These are phyloP conservation scores for Viola odorata DNA, from an alignment of 345 rosid genomes.

Conservation along the genomic window DNA sequence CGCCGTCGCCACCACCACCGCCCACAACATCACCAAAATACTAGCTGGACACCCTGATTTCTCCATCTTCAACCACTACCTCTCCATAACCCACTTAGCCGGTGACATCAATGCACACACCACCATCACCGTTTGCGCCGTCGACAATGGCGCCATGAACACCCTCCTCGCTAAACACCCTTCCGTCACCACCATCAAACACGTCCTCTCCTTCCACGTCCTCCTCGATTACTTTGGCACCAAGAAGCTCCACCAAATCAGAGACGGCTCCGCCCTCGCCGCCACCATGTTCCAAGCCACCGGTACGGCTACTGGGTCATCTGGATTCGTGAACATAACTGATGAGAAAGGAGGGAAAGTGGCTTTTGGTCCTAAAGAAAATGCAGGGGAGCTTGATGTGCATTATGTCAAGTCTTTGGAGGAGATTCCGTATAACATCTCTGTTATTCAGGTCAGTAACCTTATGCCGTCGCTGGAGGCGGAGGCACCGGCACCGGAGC, in stretches of 20 bases:
- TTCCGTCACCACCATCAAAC: constrained; percentile 60
- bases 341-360: constrained; percentile 83
- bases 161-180: constrained; percentile 52
- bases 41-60: constrained; percentile 60
- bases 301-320: constrained; percentile 69
- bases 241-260: constrained; percentile 89
- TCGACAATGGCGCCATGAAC: constrained; percentile 78
- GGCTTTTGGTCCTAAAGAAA: constrained; percentile 59
- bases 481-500: constrained; percentile 79
- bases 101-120: constrained; percentile 72
- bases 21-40: constrained; percentile 73
- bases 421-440: constrained; percentile 83
- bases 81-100: constrained; percentile 76
- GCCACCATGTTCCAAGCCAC: constrained; percentile 93
- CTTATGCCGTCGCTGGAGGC: constrained; percentile 63
- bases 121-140: constrained; percentile 83
- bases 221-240: constrained; percentile 91
- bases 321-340: constrained; percentile 91
- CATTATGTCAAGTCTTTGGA: constrained; percentile 63
- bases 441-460: constrained; percentile 83
- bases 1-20: constrained; percentile 27
- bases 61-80: constrained; percentile 87
- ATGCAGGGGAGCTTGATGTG: constrained; percentile 46
- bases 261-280: constrained; percentile 74
- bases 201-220: constrained; percentile 85